Evolutionary conservation across 805 yeast species (phyloP), one percentile per base, ranked within the genome.

Genomic region (Nakazawaea holstii): DNA sequence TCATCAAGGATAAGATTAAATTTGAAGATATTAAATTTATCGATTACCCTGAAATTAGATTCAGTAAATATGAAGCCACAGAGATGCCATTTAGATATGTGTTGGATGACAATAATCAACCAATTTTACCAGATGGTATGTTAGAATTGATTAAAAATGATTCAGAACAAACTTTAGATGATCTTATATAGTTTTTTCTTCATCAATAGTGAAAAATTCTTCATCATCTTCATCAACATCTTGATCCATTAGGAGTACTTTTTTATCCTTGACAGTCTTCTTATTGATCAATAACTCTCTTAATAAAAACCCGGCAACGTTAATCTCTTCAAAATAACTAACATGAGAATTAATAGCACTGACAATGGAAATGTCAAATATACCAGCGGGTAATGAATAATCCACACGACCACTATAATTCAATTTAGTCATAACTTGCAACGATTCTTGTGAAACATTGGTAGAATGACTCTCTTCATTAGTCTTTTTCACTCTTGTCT

Each of bases 81-180:
- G 97, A 92, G 61, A 92, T 92, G 99, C 99, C 99, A 2, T 92
- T 92, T 69, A 76, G 99, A 60, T 92, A 92, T 58, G 84, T 92
- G 14, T 66, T 82, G 49, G 87, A 86, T 55, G 62, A 59, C 0
- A 55, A 74, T 1, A 80, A 79, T 3, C 74, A 77, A 51, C 98
- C 99, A 1, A 86, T 94, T 9, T 71, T 92, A 59, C 99, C 99
- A 0, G 76, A 77, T 48, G 98, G 98, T 0, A 92, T 92, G 98
- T 68, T 88, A 48, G 83, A 83, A 30, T 74, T 92, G 61, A 92
- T 92, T 58, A 82, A 84, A 60, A 78, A 78, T 53, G 99, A 92
- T 59, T 82, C 95, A 2, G 91, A 87, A 53, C 90, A 89, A 66
- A 78, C 84, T 31, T 72, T 87, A 30, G 94, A 87, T 54, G 94